Evolutionary conservation across 441 rosid species (phyloP), one percentile per base, ranked within the genome.

Genomic region (Brassica balearica): DNA sequence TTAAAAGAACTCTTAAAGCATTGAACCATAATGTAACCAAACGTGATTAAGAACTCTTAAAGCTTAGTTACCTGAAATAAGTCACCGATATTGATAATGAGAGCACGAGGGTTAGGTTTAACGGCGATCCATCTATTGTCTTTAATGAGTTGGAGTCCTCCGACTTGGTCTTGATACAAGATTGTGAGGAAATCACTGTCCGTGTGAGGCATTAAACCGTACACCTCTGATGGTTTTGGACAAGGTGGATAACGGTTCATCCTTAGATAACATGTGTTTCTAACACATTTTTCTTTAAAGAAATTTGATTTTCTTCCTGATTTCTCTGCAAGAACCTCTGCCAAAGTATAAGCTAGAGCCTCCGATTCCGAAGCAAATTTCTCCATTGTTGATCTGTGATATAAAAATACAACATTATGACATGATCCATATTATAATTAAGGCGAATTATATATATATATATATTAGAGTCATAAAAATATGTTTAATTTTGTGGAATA

Each of bases 181-280:
- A 95, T 82, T 0, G 99, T 95, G 84, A 95, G 93, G 86, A 95
- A 95, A 83, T 95, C 97, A 62, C 97, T 93, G 65, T 95, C 98
- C 0, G 99, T 95, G 82, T 95, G 99, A 1, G 99, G 97, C 88
- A 88, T 88, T 48, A 95, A 82, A 2, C 98, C 99, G 72, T 81
- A 87, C 12, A 93, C 84, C 15, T 84, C 77, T 3, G 75, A 65
- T 17, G 89, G 85, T 7, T 85, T 65, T 0, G 94, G 88, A 77
- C 99, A 95, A 3, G 97, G 94, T 1, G 97, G 98, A 72, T 93
- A 95, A 68, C 94, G 81, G 65, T 95, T 95, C 86, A 95, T 84
- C 76, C 99, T 87, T 8, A 95, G 88, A 74, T 89, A 95, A 72
- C 99, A 92, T 19, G 94, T 85, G 74, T 85, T 88, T 2, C 88